phyloP scores from a whole-genome alignment of 129 eudicot genomes.

The Escallonia herrerae region DNA sequence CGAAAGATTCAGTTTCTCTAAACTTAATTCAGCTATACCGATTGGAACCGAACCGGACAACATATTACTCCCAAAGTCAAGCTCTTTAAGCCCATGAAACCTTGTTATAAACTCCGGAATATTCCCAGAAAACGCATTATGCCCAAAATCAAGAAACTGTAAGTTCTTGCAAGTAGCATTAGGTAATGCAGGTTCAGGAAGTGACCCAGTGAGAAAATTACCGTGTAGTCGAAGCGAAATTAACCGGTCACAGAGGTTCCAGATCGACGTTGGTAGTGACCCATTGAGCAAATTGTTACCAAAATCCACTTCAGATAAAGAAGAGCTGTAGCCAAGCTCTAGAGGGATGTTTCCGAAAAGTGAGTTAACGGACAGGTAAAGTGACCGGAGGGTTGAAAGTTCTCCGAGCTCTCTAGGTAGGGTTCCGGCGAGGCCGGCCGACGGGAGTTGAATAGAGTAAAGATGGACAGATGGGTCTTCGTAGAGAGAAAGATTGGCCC shows the following conservation, averaged over 20 bases:
- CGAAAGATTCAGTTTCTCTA: constrained; percentile 67
- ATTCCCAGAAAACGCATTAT: constrained; percentile 51
- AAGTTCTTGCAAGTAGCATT: constrained; percentile 55
- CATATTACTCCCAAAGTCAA: constrained; percentile 63
- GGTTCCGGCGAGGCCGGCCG: constrained; percentile 74
- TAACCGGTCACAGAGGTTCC: constrained; percentile 81
- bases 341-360: constrained; percentile 64
- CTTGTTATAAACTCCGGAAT: constrained; percentile 57
- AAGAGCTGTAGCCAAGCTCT: constrained; percentile 81
- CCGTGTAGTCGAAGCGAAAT: constrained; percentile 59
- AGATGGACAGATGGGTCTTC: constrained; percentile 57
- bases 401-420: constrained; percentile 71
- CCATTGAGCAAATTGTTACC: constrained; percentile 65
- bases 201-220: constrained; percentile 55
- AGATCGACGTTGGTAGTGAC: constrained; percentile 64
- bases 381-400: constrained; percentile 47
- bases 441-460: constrained; percentile 75
- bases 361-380: constrained; percentile 59
- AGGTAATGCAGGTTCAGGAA: constrained; percentile 82
- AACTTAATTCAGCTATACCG: constrained; percentile 28
- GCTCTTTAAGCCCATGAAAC: constrained; percentile 49
- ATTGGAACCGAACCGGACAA: constrained; percentile 66
- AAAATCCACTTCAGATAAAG: constrained; percentile 70
- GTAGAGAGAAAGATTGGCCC: constrained; percentile 45
- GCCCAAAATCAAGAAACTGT: constrained; percentile 62